phyloP scores from a whole-genome alignment of 805 yeast species.

The Blastobotrys mokoenaii region DNA sequence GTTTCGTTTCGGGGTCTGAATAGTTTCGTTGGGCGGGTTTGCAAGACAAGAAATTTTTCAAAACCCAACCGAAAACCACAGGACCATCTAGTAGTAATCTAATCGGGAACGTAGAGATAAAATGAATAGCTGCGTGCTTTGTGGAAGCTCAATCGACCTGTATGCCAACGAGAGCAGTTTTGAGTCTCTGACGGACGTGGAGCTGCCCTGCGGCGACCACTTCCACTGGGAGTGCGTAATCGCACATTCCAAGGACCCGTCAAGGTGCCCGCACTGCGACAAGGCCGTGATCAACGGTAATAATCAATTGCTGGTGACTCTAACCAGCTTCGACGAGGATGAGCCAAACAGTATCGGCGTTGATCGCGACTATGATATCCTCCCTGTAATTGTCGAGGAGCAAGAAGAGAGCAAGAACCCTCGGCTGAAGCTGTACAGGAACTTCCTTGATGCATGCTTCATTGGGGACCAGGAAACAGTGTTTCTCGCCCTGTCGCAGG shows the following conservation, averaged over 20 bases:
- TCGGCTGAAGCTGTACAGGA: neutral
- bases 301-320: neutral
- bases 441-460: constrained; percentile 1
- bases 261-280: constrained; percentile 1
- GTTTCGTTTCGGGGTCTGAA: too few species aligned
- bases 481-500: neutral
- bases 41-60: too few species aligned
- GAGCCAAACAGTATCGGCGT: neutral
- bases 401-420: neutral
- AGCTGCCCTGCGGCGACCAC: constrained; percentile 1
- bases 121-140: neutral
- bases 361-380: neutral
- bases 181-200: neutral
- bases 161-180: neutral
- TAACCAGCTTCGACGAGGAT: neutral
- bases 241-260: neutral
- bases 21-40: too few species aligned
- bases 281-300: neutral
- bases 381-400: constrained; percentile 1
- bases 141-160: neutral
- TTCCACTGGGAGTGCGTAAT: constrained; percentile 4
- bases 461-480: neutral
- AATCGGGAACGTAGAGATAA: too few species aligned
- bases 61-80: too few species aligned
- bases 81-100: too few species aligned